Conservation (phyloP, 306 rosid species). For the Vicia sativa region DNA sequence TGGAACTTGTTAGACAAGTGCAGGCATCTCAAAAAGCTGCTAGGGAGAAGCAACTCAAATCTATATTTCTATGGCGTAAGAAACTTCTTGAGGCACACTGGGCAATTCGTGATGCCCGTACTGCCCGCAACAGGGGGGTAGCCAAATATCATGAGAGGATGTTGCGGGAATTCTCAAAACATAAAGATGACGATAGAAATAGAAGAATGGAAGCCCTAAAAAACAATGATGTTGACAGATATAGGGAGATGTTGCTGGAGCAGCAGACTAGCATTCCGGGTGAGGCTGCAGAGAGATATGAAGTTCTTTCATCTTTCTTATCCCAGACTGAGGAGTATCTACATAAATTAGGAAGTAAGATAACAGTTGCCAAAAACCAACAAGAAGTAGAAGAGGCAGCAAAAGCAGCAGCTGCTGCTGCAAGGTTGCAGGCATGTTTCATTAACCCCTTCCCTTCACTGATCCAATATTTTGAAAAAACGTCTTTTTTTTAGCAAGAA, state of each 20-base stretch:
- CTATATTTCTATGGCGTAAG: constrained; percentile 95
- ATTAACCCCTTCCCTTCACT: not conserved
- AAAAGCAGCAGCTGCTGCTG: constrained; percentile 86
- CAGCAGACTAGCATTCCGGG: constrained; percentile 93
- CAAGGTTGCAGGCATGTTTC: constrained; percentile 81
- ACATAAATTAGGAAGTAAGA: constrained; percentile 88
- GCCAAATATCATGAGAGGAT: constrained; percentile 96
- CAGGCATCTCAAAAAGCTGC: constrained; percentile 90
- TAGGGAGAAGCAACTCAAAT: constrained; percentile 95
- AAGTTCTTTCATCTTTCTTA: constrained; percentile 89
- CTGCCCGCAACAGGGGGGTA: constrained; percentile 95
- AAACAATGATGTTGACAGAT: constrained; percentile 98
- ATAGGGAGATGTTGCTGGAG: constrained; percentile 95
- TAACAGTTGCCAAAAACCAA: constrained; percentile 88
- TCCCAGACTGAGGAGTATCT: constrained; percentile 97
- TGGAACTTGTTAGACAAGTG: constrained; percentile 90
- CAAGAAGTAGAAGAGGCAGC: constrained; percentile 97
- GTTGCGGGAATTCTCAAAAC: constrained; percentile 92
- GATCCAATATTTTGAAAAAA: constrained; percentile 24
- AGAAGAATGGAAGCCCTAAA: constrained; percentile 95
- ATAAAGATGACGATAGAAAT: constrained; percentile 88
- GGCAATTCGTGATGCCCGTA: constrained; percentile 98
- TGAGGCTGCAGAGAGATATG: constrained; percentile 97
- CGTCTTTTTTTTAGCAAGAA: no score
- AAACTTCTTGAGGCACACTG: constrained; percentile 97